Evolutionary conservation across 495 filamentous ascomycete genomes (phyloP).

Genomic region (Pseudotulostoma volvatum): DNA sequence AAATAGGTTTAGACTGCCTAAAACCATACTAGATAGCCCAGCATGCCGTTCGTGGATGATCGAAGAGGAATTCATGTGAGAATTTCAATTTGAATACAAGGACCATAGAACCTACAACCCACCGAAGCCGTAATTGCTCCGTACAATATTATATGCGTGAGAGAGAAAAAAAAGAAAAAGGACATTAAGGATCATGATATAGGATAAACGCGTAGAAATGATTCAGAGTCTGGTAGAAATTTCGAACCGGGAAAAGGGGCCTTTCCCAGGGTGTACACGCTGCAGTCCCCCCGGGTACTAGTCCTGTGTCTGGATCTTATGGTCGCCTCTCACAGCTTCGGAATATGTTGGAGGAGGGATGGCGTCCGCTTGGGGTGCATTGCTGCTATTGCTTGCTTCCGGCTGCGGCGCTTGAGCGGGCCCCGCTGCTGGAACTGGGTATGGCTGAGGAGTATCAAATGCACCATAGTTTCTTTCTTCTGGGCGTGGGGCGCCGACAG

Average conservation of each 20-base stretch:
- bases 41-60: too few species aligned
- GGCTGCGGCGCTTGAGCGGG: conserved; percentile 13
- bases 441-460: conserved; percentile 12
- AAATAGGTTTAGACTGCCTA: too few species aligned
- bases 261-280: neutral
- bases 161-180: too few species aligned
- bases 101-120: too few species aligned
- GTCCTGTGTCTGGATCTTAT: conserved; percentile 69
- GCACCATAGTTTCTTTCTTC: conserved; percentile 28
- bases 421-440: conserved; percentile 12
- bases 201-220: too few species aligned
- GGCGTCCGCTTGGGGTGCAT: conserved; percentile 9
- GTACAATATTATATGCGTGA: too few species aligned
- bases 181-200: too few species aligned
- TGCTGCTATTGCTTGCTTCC: conserved; percentile 18
- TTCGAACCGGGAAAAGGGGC: neutral
- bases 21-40: too few species aligned
- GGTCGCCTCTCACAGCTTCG: conserved; percentile 70
- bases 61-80: too few species aligned
- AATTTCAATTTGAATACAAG: too few species aligned
- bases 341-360: conserved; percentile 61
- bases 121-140: too few species aligned
- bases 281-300: conserved; percentile 14
- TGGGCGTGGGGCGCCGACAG: conserved; percentile 19
- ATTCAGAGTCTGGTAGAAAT: neutral